Evolutionary conservation across 345 rosid species (phyloP), one percentile per base, ranked within the genome.

Genomic region (Reutealis trisperma): DNA sequence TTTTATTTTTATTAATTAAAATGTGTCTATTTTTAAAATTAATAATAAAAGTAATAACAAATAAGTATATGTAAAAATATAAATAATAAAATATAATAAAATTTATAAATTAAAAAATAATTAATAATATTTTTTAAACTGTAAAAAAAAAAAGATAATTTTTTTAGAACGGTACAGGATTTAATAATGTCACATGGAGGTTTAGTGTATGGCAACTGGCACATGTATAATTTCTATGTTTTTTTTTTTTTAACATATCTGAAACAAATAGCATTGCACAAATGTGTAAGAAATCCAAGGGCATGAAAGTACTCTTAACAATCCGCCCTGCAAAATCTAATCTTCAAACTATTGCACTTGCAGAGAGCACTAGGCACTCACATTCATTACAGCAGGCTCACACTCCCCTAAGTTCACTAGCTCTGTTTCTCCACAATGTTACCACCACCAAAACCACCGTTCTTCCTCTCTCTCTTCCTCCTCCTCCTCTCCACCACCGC

Each of bases 371-470:
- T 66, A 8, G n/a, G 37, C 54, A n/a, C 60, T 37, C 12, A 5
- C 21, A 16, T 21, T 2, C 72, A 18, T 54, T 37, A 25, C 5
- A 22, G 65, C 65, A 8, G 55, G 16, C 55, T 51, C 54, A 30
- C 55, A 34, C 88, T 79, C 65, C 37, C 70, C 72, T 6, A 8
- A n/a, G 62, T 64, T 71, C 75, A 14, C 54, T 19, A 1, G 0
- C 51, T 47, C 51, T 45, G 44, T 81, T 79, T 49, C 81, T 24
- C 70, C 82, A 69, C 86, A 78, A 91, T 91, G 94, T 44, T 81
- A 63, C 76, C 60, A 64, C 77, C 83, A n/a, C 73, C 84, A 61
- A 76, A 67, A 32, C 67, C 74, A 82, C 77, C 78, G 19, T 24
- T 59, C 67, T 64, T 75, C 69, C 9, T 61, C 77, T 52, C 75